These are phyloP conservation scores for Purpureocillium lavendulum DNA, from an alignment of 2,329 filamentous ascomycete species.

Conservation along the genomic window DNA sequence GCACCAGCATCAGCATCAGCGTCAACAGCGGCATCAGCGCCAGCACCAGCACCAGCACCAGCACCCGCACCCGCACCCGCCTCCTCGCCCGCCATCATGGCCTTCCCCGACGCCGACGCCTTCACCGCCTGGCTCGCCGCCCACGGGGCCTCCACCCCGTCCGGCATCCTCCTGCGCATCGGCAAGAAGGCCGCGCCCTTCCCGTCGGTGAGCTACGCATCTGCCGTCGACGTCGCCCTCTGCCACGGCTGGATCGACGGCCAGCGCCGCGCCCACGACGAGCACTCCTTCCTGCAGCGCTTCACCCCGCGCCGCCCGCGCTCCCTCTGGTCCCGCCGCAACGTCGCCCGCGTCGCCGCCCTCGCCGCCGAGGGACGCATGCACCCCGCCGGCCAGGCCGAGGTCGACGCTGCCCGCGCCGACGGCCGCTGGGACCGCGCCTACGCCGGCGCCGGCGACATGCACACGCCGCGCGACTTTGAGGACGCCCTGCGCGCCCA, in stretches of 20 bases:
- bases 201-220: slow-evolving; percentile 35
- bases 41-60: too few species aligned
- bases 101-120: slow-evolving; percentile 18
- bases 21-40: too few species aligned
- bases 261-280: slow-evolving; percentile 30
- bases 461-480: slow-evolving; percentile 41
- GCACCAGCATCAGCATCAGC: too few species aligned
- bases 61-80: too few species aligned
- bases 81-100: slow-evolving; percentile 8
- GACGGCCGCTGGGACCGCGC: slow-evolving; percentile 52
- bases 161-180: slow-evolving; percentile 38
- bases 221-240: slow-evolving; percentile 48
- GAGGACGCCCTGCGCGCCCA: slow-evolving; percentile 23
- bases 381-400: slow-evolving; percentile 34
- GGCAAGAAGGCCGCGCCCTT: slow-evolving; percentile 36
- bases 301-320: slow-evolving; percentile 48
- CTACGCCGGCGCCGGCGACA: slow-evolving; percentile 40
- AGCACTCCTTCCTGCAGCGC: slow-evolving; percentile 43
- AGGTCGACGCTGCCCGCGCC: slow-evolving; percentile 44
- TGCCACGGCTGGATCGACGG: slow-evolving; percentile 59
- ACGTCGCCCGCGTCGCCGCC: slow-evolving; percentile 40
- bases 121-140: slow-evolving; percentile 31
- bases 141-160: slow-evolving; percentile 18
- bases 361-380: slow-evolving; percentile 40
- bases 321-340: slow-evolving; percentile 52